Conservation (phyloP, 2,329 filamentous ascomycete species). For the Colletotrichum neosansevieriae region DNA sequence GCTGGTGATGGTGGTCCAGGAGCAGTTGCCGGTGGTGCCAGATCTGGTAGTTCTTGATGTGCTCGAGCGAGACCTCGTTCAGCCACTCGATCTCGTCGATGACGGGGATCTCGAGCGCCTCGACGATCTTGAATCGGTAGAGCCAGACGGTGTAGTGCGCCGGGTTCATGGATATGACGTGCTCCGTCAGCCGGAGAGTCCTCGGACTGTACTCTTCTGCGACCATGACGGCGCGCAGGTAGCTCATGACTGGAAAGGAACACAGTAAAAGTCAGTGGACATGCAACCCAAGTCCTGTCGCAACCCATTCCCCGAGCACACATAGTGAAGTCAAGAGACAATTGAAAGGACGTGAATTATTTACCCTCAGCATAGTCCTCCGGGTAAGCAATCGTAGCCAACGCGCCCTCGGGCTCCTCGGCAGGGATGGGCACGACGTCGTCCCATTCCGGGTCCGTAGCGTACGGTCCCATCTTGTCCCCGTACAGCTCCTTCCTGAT, state of each 20-base stretch:
- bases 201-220: constrained; percentile 84
- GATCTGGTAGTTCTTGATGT: constrained; percentile 99
- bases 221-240: constrained; percentile 94
- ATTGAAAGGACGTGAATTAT: constrained; percentile 42
- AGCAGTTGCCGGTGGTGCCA: constrained; percentile 83
- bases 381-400: constrained; percentile 93
- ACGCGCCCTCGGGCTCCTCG: constrained; percentile 83
- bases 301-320: not conserved
- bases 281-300: not conserved
- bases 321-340: constrained; percentile 2
- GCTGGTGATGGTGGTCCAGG: constrained; percentile 67
- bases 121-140: constrained; percentile 86
- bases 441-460: constrained; percentile 81
- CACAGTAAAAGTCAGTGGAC: constrained; percentile 14
- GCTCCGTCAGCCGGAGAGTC: constrained; percentile 83
- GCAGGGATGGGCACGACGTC: constrained; percentile 87
- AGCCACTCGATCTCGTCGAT: constrained; percentile 85
- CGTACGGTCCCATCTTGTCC: constrained; percentile 63
- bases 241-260: constrained; percentile 77
- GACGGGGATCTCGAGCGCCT: constrained; percentile 73
- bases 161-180: constrained; percentile 92
- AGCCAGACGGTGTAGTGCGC: constrained; percentile 99
- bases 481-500: constrained; percentile 67
- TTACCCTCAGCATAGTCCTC: constrained; percentile 86
- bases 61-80: constrained; percentile 82